phyloP scores from a whole-genome alignment of 2,329 filamentous ascomycete genomes.

The Tolypocladium nubicola region DNA sequence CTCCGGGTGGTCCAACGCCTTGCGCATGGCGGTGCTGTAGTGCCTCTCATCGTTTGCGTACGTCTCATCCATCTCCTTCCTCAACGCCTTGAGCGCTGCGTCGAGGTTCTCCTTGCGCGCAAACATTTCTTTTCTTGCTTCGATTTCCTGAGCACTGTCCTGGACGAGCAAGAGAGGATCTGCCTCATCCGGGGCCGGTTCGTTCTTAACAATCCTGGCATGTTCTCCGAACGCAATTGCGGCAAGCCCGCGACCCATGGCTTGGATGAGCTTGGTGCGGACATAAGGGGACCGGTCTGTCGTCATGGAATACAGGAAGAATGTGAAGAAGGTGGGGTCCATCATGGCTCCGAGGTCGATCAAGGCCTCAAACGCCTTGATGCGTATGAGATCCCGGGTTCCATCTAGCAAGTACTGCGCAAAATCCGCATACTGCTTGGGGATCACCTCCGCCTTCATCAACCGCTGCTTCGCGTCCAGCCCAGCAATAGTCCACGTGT shows the following conservation, averaged over 20 bases:
- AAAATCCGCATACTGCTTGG: conserved; percentile 42
- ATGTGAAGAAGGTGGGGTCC: conserved; percentile 41
- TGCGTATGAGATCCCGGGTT: conserved; percentile 50
- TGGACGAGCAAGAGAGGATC: conserved; percentile 30
- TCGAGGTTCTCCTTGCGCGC: conserved; percentile 53
- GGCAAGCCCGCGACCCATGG: conserved; percentile 49
- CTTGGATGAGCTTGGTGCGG: conserved; percentile 47
- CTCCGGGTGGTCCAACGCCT: conserved; percentile 27
- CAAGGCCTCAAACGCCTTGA: conserved; percentile 55
- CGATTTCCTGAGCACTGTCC: conserved; percentile 37
- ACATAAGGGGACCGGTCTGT: conserved; percentile 55
- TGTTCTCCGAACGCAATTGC: conserved; percentile 54
- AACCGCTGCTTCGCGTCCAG: conserved; percentile 50
- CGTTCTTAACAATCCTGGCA: conserved; percentile 31
- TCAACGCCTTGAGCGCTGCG: conserved; percentile 36
- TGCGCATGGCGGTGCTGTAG: conserved; percentile 31
- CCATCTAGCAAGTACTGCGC: conserved; percentile 55
- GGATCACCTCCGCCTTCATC: conserved; percentile 55
- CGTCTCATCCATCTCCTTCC: conserved; percentile 32
- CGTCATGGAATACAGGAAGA: conserved; percentile 47
- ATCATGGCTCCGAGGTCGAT: conserved; percentile 52
- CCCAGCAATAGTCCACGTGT: conserved; percentile 53
- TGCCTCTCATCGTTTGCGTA: conserved; percentile 26
- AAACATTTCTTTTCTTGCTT: conserved; percentile 51
- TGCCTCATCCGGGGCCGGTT: conserved; percentile 23